Percentiles rank a stretch among this genome's conserved stretches.
Evolutionary conservation across 2,329 filamentous ascomycete species (phyloP).

Genomic region (Diaporthe citri): DNA sequence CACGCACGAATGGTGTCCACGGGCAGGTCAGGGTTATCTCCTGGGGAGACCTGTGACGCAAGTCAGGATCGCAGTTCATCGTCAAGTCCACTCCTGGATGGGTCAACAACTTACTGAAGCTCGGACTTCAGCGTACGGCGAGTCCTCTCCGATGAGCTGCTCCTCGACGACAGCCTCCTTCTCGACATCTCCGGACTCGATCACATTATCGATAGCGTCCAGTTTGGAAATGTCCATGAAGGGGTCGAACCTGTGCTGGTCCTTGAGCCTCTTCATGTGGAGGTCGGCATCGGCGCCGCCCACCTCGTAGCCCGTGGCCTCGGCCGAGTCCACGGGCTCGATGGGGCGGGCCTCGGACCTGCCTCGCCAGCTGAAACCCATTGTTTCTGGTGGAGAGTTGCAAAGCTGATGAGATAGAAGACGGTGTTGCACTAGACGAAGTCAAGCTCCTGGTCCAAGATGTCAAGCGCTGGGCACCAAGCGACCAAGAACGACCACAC

Average conservation of each 20-base stretch:
- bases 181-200: conserved; percentile 14
- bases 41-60: conserved; percentile 12
- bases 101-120: conserved; percentile 51
- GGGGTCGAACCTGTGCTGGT: conserved; percentile 28
- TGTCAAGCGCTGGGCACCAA: conserved; percentile 25
- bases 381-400: background rate
- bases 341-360: conserved; percentile 20
- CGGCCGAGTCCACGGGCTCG: conserved; percentile 29
- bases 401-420: no score
- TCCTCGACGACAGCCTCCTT: conserved; percentile 28
- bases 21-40: conserved; percentile 41
- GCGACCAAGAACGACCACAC: conserved; percentile 25
- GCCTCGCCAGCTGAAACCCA: conserved; percentile 29
- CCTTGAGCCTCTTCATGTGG: conserved; percentile 29
- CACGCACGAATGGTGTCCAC: conserved; percentile 72
- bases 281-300: conserved; percentile 20
- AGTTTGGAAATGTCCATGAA: conserved; percentile 29
- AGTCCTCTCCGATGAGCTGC: conserved; percentile 35
- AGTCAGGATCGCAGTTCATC: background rate
- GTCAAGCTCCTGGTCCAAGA: conserved; percentile 21
- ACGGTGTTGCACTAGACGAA: background rate
- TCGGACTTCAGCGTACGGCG: conserved; percentile 57
- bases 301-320: conserved; percentile 31
- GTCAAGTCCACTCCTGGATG: background rate
- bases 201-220: conserved; percentile 15